Evolutionary conservation across 148 eudicot genomes (phyloP), one percentile per base, ranked within the genome.

Genomic region (Silene uniflora): DNA sequence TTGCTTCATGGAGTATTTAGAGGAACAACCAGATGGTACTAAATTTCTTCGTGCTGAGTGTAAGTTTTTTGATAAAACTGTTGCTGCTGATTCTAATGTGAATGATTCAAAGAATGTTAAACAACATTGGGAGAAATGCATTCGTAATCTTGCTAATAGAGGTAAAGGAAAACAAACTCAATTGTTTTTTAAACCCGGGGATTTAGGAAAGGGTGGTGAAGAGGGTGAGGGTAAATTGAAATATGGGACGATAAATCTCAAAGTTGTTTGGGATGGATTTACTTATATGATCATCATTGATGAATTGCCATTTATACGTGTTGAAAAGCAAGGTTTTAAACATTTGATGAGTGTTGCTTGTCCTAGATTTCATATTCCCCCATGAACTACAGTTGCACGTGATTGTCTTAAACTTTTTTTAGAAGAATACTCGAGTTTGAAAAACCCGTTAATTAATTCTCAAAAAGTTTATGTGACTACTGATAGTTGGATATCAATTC

Each of bases 71-170:
- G 32, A 46, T 46, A 69, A 69, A 21, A 32, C 58, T 46, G 44
- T 69, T 69, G 72, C 17, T 69, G 18, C n/a, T 11, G 12, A 71
- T 49, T 27, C 39, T 52, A 71, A 52, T 54, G 24, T 71, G 19
- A 71, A 71, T 52, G 73, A 61, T 23, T 22, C 73, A 23, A 71
- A 71, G 17, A 71, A 71, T 71, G 8, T 46, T 19, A 71, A 21
- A 22, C 16, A 14, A 2, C 39, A 49, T 52, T 49, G 19, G 39
- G 19, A 58, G 62, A 58, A 58, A 18, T 58, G 62, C 19, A 16
- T 58, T 58, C 6, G 12, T 14, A 58, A 58, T 58, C 62, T 1
- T 16, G 62, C 18, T 1, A 58, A 58, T 8, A 58, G 6, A 1
- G 62, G 62, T 58, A 58, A 58, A 58, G 62, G 19, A 58, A 58